Conservation (phyloP, 129 eudicot genomes). For the Tanacetum coccineum region DNA sequence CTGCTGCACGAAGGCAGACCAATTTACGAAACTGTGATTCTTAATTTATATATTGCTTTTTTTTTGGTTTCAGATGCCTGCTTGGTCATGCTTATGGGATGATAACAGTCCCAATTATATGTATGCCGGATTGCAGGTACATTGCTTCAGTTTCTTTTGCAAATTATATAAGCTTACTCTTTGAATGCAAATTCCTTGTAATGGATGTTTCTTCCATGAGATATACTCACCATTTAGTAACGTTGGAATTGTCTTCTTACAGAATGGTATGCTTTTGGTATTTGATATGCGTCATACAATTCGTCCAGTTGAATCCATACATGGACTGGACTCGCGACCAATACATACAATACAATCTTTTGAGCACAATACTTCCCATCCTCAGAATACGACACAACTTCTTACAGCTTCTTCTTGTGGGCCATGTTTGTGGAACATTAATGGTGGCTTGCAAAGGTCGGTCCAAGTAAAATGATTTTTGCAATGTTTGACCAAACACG, state of each 20-base stretch:
- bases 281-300: slow-evolving; percentile 1
- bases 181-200: no score
- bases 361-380: not conserved
- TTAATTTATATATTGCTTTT: no score
- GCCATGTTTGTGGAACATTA: slow-evolving; percentile 5
- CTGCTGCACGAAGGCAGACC: no score
- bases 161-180: not conserved
- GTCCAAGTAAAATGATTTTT: not conserved
- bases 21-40: no score
- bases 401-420: slow-evolving; percentile 4
- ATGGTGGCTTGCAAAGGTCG: not conserved
- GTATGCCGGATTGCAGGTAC: slow-evolving; percentile 9
- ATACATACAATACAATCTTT: slow-evolving; percentile 1
- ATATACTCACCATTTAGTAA: no score
- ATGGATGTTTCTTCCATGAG: no score
- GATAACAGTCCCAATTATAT: not conserved
- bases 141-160: not conserved
- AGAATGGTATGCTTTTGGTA: slow-evolving; percentile 9
- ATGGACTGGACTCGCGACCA: not conserved
- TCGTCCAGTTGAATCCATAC: slow-evolving; percentile 7
- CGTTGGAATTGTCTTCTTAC: not conserved
- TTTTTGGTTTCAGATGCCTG: slow-evolving; percentile 1
- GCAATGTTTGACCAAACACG: not conserved
- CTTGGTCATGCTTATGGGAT: slow-evolving; percentile 16
- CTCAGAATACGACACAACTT: not conserved